Evolutionary conservation across 2,329 filamentous ascomycete species (phyloP).

Genomic region (Diaporthe amygdali): DNA sequence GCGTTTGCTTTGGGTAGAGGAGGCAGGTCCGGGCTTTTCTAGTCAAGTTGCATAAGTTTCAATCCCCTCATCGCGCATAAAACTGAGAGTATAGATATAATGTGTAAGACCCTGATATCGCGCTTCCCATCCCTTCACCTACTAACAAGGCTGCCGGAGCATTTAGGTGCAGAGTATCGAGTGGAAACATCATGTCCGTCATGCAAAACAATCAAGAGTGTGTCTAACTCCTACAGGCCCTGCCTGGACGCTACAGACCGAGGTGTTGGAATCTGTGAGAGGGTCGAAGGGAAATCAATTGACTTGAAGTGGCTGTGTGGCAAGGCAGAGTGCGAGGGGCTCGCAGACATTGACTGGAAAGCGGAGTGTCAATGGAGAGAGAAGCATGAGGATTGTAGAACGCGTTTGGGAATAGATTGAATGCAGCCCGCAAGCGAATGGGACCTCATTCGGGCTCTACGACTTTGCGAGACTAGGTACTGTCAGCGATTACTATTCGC

Average conservation of each 20-base stretch:
- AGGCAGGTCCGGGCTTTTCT: too few relatives aligned
- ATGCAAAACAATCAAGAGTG: background rate
- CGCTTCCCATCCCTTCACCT: too few relatives aligned
- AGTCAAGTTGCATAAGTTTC: too few relatives aligned
- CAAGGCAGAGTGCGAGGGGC: background rate
- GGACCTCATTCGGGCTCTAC: background rate
- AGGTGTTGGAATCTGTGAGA: background rate
- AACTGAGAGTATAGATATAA: background rate
- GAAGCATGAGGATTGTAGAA: background rate
- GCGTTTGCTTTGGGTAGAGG: background rate
- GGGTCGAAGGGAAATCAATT: background rate
- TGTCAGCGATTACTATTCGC: background rate
- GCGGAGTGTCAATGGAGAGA: background rate
- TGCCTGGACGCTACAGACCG: background rate
- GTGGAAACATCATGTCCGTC: background rate
- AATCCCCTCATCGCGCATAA: background rate
- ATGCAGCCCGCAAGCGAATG: background rate
- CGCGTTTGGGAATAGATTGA: background rate
- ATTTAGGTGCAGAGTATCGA: constrained; percentile 9
- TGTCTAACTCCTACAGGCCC: background rate
- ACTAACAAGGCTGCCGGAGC: background rate
- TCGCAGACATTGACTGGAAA: background rate
- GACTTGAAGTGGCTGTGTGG: constrained; percentile 9
- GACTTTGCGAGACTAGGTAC: background rate
- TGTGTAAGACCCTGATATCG: background rate